A percentile compares a stretch with the other conserved stretches of the same genome.
phyloP scores from a whole-genome alignment of 2,329 filamentous ascomycete genomes.

The Emmonsiellopsis sp. region DNA sequence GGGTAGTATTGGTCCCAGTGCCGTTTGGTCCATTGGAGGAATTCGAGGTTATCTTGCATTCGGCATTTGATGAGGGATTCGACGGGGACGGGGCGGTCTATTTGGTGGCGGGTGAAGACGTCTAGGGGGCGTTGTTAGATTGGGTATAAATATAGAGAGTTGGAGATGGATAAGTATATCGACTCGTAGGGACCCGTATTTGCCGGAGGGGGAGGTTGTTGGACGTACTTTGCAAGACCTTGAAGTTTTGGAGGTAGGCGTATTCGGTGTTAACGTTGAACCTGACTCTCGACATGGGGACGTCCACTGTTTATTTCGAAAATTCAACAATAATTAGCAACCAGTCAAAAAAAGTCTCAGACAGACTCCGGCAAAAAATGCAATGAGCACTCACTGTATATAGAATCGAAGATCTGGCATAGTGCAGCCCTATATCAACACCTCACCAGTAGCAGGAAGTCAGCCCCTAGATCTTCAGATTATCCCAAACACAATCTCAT shows the following conservation, averaged over 20 bases:
- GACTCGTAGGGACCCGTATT: not conserved
- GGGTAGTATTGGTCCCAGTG: constrained; percentile 99
- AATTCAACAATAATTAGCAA: constrained; percentile 5
- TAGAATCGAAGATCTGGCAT: constrained; percentile 97
- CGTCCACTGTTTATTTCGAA: constrained; percentile 49
- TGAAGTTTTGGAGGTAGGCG: constrained; percentile 97
- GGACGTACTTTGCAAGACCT: constrained; percentile 81
- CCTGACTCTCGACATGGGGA: constrained; percentile 92
- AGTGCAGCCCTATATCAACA: constrained; percentile 63
- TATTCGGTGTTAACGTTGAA: constrained; percentile 98
- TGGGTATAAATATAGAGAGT: not conserved
- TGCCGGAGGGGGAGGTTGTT: not conserved
- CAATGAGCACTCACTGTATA: constrained; percentile 56
- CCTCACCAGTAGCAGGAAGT: constrained; percentile 3
- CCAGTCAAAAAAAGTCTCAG: not conserved
- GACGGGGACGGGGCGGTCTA: constrained; percentile 86
- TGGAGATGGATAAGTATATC: not conserved
- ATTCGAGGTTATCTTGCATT: constrained; percentile 99
- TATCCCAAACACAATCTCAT: too few relatives aligned
- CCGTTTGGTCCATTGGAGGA: constrained; percentile 90
- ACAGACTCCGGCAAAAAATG: not conserved
- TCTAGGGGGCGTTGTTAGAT: constrained; percentile 35
- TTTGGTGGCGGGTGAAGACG: constrained; percentile 70
- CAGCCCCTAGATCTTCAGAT: not conserved
- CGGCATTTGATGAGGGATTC: constrained; percentile 91